These are phyloP conservation scores for sunflower (Helianthus annuus) DNA, from an alignment of 129 eudicot species.

Conservation along the genomic window HanXRQr2.0-SUNRISE NC_035436.2:85088411-85088910, in stretches of 20 bases:
- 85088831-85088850: conserved; percentile 90
- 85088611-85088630: no score
- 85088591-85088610: no score
- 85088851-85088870: conserved; percentile 94
- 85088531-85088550: no score
- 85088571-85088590: no score
- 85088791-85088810: conserved; percentile 76
- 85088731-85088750: conserved; percentile 70
- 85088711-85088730: conserved; percentile 93
- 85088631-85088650: no score
- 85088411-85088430: neutral
- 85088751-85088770: conserved; percentile 60
- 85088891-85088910: conserved; percentile 73
- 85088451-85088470: neutral
- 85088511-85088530: no score
- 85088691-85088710: conserved; percentile 81
- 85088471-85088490: no score
- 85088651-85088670: no score
- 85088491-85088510: no score
- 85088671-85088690: neutral
- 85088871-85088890: conserved; percentile 98
- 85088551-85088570: no score
- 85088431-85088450: neutral
- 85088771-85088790: conserved; percentile 74
- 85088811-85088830: conserved; percentile 90